These are phyloP conservation scores for Asterophora parasitica DNA, from an alignment of 768 basidiomycete species.

Conservation along the genomic window DNA sequence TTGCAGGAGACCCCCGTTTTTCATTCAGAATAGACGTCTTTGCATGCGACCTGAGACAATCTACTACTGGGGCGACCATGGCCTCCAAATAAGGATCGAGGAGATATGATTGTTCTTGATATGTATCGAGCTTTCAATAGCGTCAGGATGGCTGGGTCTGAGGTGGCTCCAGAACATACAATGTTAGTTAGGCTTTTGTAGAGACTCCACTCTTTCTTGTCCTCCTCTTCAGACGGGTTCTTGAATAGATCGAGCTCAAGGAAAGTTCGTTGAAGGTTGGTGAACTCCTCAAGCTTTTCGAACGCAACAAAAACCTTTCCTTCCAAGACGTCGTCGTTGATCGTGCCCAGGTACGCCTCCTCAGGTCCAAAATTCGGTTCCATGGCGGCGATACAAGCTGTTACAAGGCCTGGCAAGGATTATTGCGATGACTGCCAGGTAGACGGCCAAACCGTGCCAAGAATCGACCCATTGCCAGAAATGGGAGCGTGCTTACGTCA, in stretches of 20 bases:
- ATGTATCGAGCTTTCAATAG: slow-evolving; percentile 67
- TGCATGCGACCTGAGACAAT: slow-evolving; percentile 53
- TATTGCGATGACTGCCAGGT: too few relatives aligned
- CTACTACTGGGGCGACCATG: slow-evolving; percentile 73
- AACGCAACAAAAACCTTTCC: slow-evolving; percentile 49
- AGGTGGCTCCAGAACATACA: slow-evolving; percentile 34
- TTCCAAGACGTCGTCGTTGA: slow-evolving; percentile 38
- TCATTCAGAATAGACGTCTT: slow-evolving; percentile 32
- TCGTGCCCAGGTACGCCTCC: neutral
- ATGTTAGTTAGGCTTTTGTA: slow-evolving; percentile 43
- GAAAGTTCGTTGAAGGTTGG: slow-evolving; percentile 45
- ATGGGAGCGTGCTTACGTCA: too few relatives aligned
- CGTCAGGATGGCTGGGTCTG: neutral
- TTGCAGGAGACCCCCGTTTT: slow-evolving; percentile 26
- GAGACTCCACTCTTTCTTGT: slow-evolving; percentile 34
- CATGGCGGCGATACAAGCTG: neutral
- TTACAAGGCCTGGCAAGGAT: too few relatives aligned
- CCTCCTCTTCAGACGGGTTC: slow-evolving; percentile 39
- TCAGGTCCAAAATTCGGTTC: neutral
- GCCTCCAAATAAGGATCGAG: slow-evolving; percentile 85
- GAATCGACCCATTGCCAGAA: too few relatives aligned
- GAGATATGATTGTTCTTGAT: slow-evolving; percentile 91
- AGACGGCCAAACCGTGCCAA: too few relatives aligned
- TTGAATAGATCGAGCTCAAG: slow-evolving; percentile 42
- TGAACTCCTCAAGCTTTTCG: slow-evolving; percentile 58